Base-by-base conservation (phyloP, 2,329 filamentous ascomycete genomes). In the Aspergillus fumigatiaffinis region DNA sequence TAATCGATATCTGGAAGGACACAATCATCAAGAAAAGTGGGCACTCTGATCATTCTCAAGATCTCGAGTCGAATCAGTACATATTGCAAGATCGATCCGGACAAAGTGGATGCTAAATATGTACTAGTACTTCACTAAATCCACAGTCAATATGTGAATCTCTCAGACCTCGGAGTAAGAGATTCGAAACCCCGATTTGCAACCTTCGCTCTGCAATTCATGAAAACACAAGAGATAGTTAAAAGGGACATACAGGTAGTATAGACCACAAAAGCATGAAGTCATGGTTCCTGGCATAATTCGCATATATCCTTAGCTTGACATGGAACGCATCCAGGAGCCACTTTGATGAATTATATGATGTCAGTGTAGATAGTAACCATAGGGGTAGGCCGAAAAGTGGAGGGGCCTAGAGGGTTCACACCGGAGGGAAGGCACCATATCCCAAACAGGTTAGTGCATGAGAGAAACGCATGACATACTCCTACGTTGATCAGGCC, bases 391-490 rank as follows among this genome's bases (percentile, higher is more conserved):
- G 35, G 48, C 51, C 29, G 50, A 56, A 53, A 59, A 54, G 53
- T 52, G 59, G 59, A 58, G 53, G 51, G 51, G 58, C 14, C 32
- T 0, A 2, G 5, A 38, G 3, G 20, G n/a, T 54, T 54, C 51
- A 56, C 47, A 55, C 47, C 23, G 29, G 47, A 35, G 35, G 51
- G 28, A 29, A 50, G n/a, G 57, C 48, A 17, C 51, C 23, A 52
- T 54, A 44, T 49, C 52, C 51, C 25, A 46, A 49, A 55, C 32
- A 21, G 29, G 44, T 54, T 49, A 44, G 41, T 17, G n/a, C 1
- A 1, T 12, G 17, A 44, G 20, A 44, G 20, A 60, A 58, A 62
- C 54, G 56, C 60, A 62, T 62, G 55, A 56, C 56, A 60, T 62
- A n/a, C n/a, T n/a, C n/a, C n/a, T n/a, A 44, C 50, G 50, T 51